Evolutionary conservation across 306 rosid species (phyloP), one percentile per base, ranked within the genome.

Genomic region (Rosa chinensis): DNA sequence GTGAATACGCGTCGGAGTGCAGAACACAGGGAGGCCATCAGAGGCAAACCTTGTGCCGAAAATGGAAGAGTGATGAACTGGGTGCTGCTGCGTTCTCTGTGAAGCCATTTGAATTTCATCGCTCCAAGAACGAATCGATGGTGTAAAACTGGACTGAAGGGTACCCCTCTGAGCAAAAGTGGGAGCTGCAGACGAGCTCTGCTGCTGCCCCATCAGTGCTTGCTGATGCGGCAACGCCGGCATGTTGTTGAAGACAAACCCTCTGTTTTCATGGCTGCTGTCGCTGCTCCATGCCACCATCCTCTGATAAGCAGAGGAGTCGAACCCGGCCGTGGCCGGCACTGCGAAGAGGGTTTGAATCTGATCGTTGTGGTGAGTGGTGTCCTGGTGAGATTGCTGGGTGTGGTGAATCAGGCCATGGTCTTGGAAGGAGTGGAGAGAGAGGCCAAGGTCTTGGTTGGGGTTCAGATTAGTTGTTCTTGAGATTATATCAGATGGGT

Each of bases 91-190:
- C 4, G 86, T 32, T 84, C 84, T 88, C 35, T 84, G 89, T 32
- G 88, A 68, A 43, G 78, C 77, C 75, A 78, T 77, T 14, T 86
- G 62, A 23, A 73, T 81, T 59, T 82, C 80, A 66, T 86, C 90
- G 48, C 81, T 84, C 98, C 98, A 90, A 64, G 86, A 86, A 11
- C 85, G 81, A 77, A 71, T 49, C 7, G 82, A 84, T 2, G 86
- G 88, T 14, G 92, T 45, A 73, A 84, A 87, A 82, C 87, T 89
- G 79, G 94, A 90, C 88, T 91, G 92, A 86, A 91, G 92, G 87
- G 93, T 80, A 78, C 82, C 97, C 85, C 90, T 89, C 70, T 83
- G 86, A 56, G 87, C 52, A 82, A 86, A 82, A 64, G 1, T 48
- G 53, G 53, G 11, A 40, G 80, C 75, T 40, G 64, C 66, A 2